A percentile compares a stretch with the other conserved stretches of the same genome.
Conservation (phyloP, 2,329 filamentous ascomycete genomes). For the Lasiodiplodia citricola region DNA sequence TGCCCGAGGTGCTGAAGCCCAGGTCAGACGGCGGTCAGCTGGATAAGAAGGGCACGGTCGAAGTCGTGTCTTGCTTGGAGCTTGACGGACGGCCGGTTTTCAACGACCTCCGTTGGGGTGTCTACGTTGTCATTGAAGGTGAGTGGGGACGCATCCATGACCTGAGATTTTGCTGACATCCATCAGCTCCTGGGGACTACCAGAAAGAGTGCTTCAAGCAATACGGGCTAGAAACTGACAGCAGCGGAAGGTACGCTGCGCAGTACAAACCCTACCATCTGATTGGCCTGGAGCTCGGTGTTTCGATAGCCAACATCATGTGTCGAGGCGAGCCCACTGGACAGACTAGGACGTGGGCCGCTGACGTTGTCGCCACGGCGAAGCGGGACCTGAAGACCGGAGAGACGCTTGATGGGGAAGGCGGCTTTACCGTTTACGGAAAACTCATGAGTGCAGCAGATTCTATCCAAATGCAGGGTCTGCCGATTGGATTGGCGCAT, state of each 20-base stretch:
- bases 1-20: constrained; percentile 50
- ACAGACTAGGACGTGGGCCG: constrained; percentile 51
- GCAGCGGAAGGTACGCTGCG: constrained; percentile 48
- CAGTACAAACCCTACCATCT: constrained; percentile 57
- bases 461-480: constrained; percentile 49
- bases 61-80: constrained; percentile 54
- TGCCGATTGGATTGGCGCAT: constrained; percentile 53
- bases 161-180: not conserved
- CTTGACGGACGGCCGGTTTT: constrained; percentile 49
- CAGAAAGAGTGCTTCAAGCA: constrained; percentile 52
- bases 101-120: constrained; percentile 51
- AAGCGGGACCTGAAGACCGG: constrained; percentile 53
- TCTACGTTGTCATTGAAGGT: constrained; percentile 52
- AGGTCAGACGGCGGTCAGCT: constrained; percentile 49
- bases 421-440: constrained; percentile 54
- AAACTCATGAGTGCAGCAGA: constrained; percentile 49
- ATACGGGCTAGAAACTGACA: constrained; percentile 53
- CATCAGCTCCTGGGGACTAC: constrained; percentile 44
- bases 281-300: constrained; percentile 54
- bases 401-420: constrained; percentile 54
- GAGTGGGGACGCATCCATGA: too few species aligned
- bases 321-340: constrained; percentile 53
- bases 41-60: constrained; percentile 51
- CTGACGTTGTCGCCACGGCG: constrained; percentile 54
- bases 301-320: constrained; percentile 53